Evolutionary conservation across 768 basidiomycete genomes (phyloP).

Genomic region (Phylloporus sp.): DNA sequence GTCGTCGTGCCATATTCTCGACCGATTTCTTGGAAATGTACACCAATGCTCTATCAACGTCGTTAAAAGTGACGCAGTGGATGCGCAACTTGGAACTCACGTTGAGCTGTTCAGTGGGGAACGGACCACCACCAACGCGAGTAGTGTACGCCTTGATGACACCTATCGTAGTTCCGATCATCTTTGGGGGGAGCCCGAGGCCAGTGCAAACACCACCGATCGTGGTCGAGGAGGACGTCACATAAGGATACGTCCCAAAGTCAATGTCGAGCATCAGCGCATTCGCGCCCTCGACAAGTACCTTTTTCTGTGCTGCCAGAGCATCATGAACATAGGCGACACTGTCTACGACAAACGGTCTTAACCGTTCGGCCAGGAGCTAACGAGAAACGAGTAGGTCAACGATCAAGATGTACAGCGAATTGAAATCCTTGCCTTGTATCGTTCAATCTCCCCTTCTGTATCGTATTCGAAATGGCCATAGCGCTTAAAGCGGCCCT

Average conservation of each 20-base stretch:
- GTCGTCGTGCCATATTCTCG: conserved; percentile 90
- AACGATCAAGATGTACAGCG: background rate
- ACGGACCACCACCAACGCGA: conserved; percentile 96
- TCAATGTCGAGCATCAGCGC: conserved; percentile 98
- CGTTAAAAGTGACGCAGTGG: background rate
- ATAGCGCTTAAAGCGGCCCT: conserved; percentile 96
- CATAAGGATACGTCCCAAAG: conserved; percentile 96
- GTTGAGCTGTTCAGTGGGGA: conserved; percentile 93
- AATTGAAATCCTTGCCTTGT: conserved; percentile 58
- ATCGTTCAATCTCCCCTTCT: conserved; percentile 89
- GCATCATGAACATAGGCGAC: conserved; percentile 81
- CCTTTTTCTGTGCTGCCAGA: conserved; percentile 63
- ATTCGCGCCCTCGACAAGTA: conserved; percentile 97
- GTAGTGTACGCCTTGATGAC: conserved; percentile 99
- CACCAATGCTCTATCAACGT: conserved; percentile 60
- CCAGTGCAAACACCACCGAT: conserved; percentile 97
- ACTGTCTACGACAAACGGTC: conserved; percentile 87
- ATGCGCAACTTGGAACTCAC: conserved; percentile 40
- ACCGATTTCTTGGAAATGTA: conserved; percentile 90
- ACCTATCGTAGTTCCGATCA: conserved; percentile 82
- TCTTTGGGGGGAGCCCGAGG: conserved; percentile 90
- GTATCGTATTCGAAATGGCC: conserved; percentile 98
- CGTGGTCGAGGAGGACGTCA: conserved; percentile 89
- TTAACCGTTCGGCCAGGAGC: conserved; percentile 78
- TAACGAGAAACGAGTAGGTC: conserved; percentile 24